phyloP scores from a whole-genome alignment of 2,329 filamentous ascomycete species.

The Alternaria postmessia region DNA sequence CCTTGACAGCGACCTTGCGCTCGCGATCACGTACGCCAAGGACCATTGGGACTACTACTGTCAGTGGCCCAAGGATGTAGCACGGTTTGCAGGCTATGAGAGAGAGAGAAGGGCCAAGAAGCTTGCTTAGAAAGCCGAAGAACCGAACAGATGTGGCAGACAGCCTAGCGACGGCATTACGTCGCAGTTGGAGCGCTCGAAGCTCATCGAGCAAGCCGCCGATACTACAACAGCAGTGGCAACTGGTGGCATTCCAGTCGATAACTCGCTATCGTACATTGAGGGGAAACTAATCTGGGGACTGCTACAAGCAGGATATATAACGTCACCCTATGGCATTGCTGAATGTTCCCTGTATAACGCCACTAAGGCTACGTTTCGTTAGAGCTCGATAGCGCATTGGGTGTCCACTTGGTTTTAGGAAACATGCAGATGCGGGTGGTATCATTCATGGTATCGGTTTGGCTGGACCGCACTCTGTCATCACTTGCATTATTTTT shows the following conservation, averaged over 20 bases:
- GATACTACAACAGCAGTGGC: conserved; percentile 54
- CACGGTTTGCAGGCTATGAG: neutral
- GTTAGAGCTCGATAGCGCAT: neutral
- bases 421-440: neutral
- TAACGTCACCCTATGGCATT: neutral
- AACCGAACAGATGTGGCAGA: neutral
- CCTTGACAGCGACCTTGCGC: conserved; percentile 9
- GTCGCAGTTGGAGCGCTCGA: conserved; percentile 76
- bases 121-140: neutral
- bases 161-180: conserved; percentile 80
- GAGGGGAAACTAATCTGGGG: conserved; percentile 41
- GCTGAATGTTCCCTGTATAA: neutral
- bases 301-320: neutral
- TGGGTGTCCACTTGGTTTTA: neutral
- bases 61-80: conserved; percentile 7
- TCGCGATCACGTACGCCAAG: conserved; percentile 22
- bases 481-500: neutral
- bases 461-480: neutral
- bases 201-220: conserved; percentile 67
- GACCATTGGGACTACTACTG: conserved; percentile 18
- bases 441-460: neutral
- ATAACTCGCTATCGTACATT: conserved; percentile 42
- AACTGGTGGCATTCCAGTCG: conserved; percentile 46
- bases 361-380: neutral
- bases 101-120: neutral